These are phyloP conservation scores for Sungouiella thailandica DNA, from an alignment of 805 yeast species.

Conservation along the genomic window DNA sequence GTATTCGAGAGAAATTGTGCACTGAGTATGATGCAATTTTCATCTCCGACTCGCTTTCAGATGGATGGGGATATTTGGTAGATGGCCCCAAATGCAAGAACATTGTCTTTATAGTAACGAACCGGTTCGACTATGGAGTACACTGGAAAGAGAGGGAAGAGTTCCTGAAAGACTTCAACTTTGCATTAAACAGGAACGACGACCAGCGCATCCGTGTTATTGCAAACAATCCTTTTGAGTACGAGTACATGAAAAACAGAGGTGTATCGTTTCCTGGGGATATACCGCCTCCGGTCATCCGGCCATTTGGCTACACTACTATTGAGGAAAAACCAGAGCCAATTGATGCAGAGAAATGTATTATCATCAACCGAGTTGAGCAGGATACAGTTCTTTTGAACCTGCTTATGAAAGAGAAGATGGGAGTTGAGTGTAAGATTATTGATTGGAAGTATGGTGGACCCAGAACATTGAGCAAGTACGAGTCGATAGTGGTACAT, in stretches of 20 bases:
- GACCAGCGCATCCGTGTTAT: not conserved
- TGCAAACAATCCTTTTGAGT: not conserved
- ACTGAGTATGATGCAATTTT: not conserved
- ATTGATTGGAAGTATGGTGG: not conserved
- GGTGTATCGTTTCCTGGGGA: not conserved
- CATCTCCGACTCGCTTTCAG: not conserved
- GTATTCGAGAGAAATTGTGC: not conserved
- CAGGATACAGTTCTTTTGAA: not conserved
- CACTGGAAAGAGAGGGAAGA: not conserved
- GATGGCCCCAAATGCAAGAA: not conserved
- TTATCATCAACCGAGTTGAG: not conserved
- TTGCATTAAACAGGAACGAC: not conserved
- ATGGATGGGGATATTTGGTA: not conserved
- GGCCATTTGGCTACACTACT: not conserved
- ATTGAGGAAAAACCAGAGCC: not conserved
- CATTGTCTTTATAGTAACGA: not conserved
- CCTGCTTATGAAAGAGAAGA: not conserved
- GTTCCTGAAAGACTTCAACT: not conserved
- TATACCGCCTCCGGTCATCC: not conserved
- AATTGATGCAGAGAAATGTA: not conserved
- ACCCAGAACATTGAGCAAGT: not conserved
- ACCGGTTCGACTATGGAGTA: not conserved
- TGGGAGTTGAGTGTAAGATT: not conserved
- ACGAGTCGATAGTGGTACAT: not conserved
- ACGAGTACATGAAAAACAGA: not conserved